Base-by-base conservation (phyloP, 495 filamentous ascomycete genomes). In the Trichoderma parareesei region DNA sequence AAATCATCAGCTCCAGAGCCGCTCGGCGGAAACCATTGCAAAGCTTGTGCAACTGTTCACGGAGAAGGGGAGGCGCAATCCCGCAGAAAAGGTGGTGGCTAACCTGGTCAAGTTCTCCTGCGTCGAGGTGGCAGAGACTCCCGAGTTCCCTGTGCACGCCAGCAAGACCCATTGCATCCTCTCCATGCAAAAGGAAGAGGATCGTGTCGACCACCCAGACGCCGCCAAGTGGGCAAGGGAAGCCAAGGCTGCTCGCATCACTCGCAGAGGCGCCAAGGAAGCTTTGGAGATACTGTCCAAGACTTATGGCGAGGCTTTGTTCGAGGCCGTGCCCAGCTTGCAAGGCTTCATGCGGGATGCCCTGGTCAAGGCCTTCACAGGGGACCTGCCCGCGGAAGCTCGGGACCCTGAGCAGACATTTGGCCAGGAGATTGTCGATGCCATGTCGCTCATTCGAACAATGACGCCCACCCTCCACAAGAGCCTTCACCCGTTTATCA, bases 71-170 rank as follows among this genome's bases (percentile, higher is more conserved):
- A 88, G 91, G 60, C 82, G 85, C 40, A 89, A 87, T 38, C 90
- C 93, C 3, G 91, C 93, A 33, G 91, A 97, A 70, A 98, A 98
- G 75, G 88, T 98, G 60, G 91, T 95, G 40, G 84, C 87, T 38
- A 98, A 98, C 74, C 74, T 98, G 64, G 89, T 93, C 75, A 96
- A 96, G 69, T 98, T 97, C 76, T 95, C 91, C 71, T 98, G 94
- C 71, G 88, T 96, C 66, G 94, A 98, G 70, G 95, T 93, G 6
- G 94, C 95, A 0, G 94, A 98, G 74, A 98, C 96, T 0, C 94
- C 94, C 8, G 96, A 97, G 69, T 98, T 97, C 74, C 85, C 85
- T 14, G 83, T 85, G 41, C 93, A 96, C 70, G 88, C 85, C 0
- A 69, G 77, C 35, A 85, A 93, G 62, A 88, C 88, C 57, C 87